Conservation (phyloP, 1,284 basidiomycete species). For the Leccinum subspadiceum region DNA sequence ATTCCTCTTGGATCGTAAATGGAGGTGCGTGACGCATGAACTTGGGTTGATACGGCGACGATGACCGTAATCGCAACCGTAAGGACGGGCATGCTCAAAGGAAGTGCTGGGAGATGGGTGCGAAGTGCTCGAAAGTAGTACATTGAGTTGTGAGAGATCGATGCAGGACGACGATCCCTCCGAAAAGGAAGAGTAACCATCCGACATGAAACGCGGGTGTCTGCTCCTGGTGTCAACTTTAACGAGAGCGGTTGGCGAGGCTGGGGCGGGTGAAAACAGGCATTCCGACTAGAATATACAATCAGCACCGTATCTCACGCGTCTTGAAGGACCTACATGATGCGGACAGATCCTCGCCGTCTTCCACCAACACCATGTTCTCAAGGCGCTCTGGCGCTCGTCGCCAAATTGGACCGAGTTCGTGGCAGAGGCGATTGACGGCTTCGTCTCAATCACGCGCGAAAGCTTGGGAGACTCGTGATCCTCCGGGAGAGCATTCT, state of each 20-base stretch:
- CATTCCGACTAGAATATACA: slow-evolving; percentile 37
- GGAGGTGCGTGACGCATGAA: slow-evolving; percentile 60
- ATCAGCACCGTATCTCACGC: slow-evolving; percentile 2
- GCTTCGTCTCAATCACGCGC: slow-evolving; percentile 49
- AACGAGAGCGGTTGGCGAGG: slow-evolving; percentile 54
- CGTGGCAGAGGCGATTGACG: slow-evolving; percentile 59
- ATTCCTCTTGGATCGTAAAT: slow-evolving; percentile 74
- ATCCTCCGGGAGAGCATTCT: slow-evolving; percentile 29
- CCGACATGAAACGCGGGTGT: slow-evolving; percentile 64
- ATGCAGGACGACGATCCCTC: slow-evolving; percentile 75
- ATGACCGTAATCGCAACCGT: slow-evolving; percentile 67
- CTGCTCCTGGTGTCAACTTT: slow-evolving; percentile 53
- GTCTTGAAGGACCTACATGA: slow-evolving; percentile 45
- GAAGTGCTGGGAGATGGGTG: slow-evolving; percentile 35
- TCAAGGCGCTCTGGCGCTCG: slow-evolving; percentile 36
- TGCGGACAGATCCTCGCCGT: slow-evolving; percentile 58
- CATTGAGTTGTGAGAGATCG: slow-evolving; percentile 60
- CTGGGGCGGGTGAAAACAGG: slow-evolving; percentile 60
- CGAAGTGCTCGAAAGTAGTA: slow-evolving; percentile 50
- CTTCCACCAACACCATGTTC: slow-evolving; percentile 46
- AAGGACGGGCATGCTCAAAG: slow-evolving; percentile 41
- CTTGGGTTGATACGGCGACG: slow-evolving; percentile 63
- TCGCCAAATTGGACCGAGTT: slow-evolving; percentile 58
- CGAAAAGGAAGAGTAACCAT: slow-evolving; percentile 60
- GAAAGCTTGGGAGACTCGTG: slow-evolving; percentile 40